A percentile compares a stretch with the other conserved stretches of the same genome.
Evolutionary conservation across 345 rosid species (phyloP).

Genomic region (Salix caprea): DNA sequence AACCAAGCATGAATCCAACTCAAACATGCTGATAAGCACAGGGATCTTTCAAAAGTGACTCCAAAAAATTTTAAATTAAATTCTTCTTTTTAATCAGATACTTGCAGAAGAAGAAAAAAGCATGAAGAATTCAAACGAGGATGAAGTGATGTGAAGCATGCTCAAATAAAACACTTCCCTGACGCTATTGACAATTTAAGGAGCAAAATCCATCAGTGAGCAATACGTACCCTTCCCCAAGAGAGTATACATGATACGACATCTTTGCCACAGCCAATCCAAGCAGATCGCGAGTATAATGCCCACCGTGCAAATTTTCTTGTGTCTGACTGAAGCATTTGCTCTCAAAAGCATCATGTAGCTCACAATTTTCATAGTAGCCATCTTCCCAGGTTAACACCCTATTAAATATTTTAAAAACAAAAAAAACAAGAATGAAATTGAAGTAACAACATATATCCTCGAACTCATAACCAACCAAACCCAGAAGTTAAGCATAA

Average conservation of each 20-base stretch:
- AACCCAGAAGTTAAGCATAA: neutral
- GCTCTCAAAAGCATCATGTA: constrained; percentile 34
- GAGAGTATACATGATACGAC: constrained; percentile 78
- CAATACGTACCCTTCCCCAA: constrained; percentile 80
- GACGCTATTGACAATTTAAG: neutral
- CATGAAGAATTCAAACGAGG: neutral
- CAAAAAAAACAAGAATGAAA: neutral
- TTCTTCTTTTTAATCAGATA: neutral
- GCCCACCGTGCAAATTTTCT: constrained; percentile 36
- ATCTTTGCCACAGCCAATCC: constrained; percentile 83
- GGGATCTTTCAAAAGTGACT: neutral
- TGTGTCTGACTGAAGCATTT: constrained; percentile 34
- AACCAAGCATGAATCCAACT: constrained; percentile 16
- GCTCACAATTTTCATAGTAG: constrained; percentile 53
- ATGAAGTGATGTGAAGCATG: neutral
- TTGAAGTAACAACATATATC: neutral
- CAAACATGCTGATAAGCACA: neutral
- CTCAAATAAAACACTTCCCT: neutral
- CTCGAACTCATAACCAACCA: neutral
- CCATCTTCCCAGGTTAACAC: constrained; percentile 89
- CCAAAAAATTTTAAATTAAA: neutral
- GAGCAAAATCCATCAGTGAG: constrained; percentile 6
- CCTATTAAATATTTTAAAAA: constrained; percentile 32
- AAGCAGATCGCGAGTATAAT: constrained; percentile 46
- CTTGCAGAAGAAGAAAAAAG: neutral